These are phyloP conservation scores for Cladosporium sp. DNA, from an alignment of 2,329 filamentous ascomycete species.

Conservation along the genomic window DNA sequence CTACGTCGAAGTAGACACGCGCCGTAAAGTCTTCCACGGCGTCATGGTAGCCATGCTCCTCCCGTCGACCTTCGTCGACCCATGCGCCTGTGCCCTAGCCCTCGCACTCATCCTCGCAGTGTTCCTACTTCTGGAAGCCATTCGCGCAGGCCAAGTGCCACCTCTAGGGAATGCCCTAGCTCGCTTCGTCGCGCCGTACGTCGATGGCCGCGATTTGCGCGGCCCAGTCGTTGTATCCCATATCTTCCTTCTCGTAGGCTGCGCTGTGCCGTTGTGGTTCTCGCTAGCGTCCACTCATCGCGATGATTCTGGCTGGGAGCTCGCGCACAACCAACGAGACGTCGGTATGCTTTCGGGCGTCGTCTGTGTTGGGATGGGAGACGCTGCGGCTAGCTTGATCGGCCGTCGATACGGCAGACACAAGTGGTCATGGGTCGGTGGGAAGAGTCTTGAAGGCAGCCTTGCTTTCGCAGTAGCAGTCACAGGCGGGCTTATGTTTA, in stretches of 20 bases:
- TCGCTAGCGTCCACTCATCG: conserved; percentile 67
- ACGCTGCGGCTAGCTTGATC: conserved; percentile 86
- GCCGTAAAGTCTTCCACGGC: conserved; percentile 95
- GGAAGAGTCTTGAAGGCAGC: conserved; percentile 87
- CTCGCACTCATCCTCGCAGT: conserved; percentile 74
- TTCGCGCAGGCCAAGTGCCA: conserved; percentile 86
- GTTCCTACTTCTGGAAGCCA: conserved; percentile 83
- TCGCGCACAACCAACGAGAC: conserved; percentile 56
- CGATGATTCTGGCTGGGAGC: conserved; percentile 63
- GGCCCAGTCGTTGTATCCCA: conserved; percentile 94
- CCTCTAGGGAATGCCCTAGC: conserved; percentile 84
- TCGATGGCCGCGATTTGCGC: conserved; percentile 86
- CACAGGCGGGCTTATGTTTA: conserved; percentile 64
- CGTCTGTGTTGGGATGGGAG: conserved; percentile 90
- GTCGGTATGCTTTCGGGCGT: conserved; percentile 89
- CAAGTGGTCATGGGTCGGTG: conserved; percentile 96
- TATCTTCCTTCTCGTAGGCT: conserved; percentile 92
- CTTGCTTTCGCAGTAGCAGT: conserved; percentile 79
- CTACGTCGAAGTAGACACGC: conserved; percentile 86
- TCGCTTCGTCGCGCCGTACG: conserved; percentile 83
- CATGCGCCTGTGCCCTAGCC: conserved; percentile 74
- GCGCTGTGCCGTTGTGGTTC: conserved; percentile 91
- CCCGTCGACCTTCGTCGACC: conserved; percentile 81
- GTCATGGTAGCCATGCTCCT: conserved; percentile 97
- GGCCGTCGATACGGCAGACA: conserved; percentile 78